Conservation (phyloP, 495 filamentous ascomycete genomes). For the Podospora comata region DNA sequence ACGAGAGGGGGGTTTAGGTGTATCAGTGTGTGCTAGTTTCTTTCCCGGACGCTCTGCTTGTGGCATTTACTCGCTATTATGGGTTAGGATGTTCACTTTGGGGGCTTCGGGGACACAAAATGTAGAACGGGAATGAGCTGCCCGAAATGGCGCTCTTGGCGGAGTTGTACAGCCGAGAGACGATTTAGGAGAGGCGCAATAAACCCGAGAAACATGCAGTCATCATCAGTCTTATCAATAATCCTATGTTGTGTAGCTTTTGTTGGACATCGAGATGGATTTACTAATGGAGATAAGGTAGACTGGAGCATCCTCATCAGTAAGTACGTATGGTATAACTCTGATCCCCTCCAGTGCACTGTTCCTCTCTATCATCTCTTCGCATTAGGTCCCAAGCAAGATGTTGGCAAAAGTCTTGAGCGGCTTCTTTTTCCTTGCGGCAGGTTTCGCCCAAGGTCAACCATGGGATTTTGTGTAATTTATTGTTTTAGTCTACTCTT, state of each 20-base stretch:
- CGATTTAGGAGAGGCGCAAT: neutral
- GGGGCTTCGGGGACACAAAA: too few species aligned
- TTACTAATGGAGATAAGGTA: too few species aligned
- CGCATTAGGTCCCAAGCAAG: neutral
- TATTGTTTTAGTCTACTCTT: neutral
- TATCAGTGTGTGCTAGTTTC: slow-evolving; percentile 44
- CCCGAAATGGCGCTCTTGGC: neutral
- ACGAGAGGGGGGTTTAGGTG: slow-evolving; percentile 42
- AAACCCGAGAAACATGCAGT: neutral
- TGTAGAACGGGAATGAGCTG: too few species aligned
- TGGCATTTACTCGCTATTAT: too few species aligned
- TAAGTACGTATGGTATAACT: too few species aligned
- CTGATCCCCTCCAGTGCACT: too few species aligned
- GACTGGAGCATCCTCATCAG: too few species aligned
- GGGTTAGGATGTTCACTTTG: too few species aligned
- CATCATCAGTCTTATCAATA: neutral
- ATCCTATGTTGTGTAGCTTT: neutral
- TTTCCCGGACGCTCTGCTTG: neutral
- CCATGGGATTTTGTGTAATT: neutral
- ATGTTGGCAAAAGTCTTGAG: neutral
- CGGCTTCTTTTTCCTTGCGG: neutral
- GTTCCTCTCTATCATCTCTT: neutral
- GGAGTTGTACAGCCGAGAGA: neutral
- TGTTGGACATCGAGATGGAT: neutral
- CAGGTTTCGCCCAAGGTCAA: neutral